These are phyloP conservation scores for Alternaria sp. DNA, from an alignment of 2,329 filamentous ascomycete species.

Conservation along the genomic window DNA sequence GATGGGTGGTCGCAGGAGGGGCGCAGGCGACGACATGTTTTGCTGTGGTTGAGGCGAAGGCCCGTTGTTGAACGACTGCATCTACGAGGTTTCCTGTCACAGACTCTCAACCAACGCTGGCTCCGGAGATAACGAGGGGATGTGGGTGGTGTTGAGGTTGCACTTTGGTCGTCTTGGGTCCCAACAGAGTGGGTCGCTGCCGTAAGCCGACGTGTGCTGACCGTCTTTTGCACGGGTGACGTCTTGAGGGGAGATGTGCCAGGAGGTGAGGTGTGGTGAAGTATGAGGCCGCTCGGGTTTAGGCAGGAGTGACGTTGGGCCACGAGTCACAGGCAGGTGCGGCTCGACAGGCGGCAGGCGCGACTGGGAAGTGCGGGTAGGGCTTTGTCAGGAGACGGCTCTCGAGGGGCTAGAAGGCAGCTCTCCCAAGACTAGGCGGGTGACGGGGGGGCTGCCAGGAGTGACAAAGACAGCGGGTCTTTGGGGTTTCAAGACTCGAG, in stretches of 20 bases:
- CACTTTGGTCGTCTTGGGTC: conserved; percentile 33
- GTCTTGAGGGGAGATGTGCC: background rate
- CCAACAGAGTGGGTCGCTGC: conserved; percentile 40
- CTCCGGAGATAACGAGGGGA: conserved; percentile 22
- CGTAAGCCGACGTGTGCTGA: conserved; percentile 42
- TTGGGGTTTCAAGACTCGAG: conserved; percentile 35
- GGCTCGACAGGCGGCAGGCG: conserved; percentile 29
- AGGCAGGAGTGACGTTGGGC: conserved; percentile 41
- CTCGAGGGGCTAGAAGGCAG: conserved; percentile 6
- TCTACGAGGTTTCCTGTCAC: conserved; percentile 25
- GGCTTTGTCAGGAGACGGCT: conserved; percentile 14
- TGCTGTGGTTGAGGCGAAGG: conserved; percentile 33
- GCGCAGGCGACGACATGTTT: conserved; percentile 78
- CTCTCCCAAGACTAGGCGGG: conserved; percentile 4
- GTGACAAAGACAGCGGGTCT: conserved; percentile 24
- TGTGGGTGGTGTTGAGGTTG: conserved; percentile 30
- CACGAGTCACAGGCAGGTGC: conserved; percentile 38
- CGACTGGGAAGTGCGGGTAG: conserved; percentile 19
- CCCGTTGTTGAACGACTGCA: conserved; percentile 37
- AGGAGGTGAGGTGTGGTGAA: conserved; percentile 1
- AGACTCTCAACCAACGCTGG: conserved; percentile 14
- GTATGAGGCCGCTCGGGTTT: conserved; percentile 19
- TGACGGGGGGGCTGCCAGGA: conserved; percentile 10
- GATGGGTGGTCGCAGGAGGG: conserved; percentile 83
- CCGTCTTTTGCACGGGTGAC: conserved; percentile 25